Conservation (phyloP, 441 rosid species). For the Lagerstroemia fauriei region DNA sequence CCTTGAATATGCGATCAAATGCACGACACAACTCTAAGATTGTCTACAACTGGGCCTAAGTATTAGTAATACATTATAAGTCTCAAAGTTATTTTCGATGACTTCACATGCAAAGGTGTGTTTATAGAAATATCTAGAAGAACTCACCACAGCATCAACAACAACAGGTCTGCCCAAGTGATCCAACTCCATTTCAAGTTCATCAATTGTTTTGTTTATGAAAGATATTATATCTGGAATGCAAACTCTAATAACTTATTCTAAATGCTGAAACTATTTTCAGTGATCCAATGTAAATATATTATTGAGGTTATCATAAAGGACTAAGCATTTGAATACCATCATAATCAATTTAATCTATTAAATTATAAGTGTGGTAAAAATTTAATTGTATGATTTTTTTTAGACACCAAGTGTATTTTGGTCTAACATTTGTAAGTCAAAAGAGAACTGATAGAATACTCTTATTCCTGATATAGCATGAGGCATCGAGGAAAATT, state of each 20-base stretch:
- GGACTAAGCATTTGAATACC: not conserved
- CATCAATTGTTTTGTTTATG: constrained; percentile 27
- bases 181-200: constrained; percentile 28
- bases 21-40: constrained; percentile 28
- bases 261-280: constrained; percentile 19
- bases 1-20: constrained; percentile 23
- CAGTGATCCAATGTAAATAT: not conserved
- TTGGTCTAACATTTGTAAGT: no score
- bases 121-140: not conserved
- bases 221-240: constrained; percentile 21
- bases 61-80: not conserved
- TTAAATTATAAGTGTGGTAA: no score
- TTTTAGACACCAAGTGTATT: no score
- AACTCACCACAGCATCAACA: constrained; percentile 22
- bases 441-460: no score
- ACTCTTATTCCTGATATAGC: no score
- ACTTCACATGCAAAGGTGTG: not conserved
- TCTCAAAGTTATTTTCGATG: no score
- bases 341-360: no score
- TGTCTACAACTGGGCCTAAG: constrained; percentile 24
- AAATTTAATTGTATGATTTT: no score
- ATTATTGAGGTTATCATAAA: not conserved
- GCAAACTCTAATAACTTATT: constrained; percentile 18
- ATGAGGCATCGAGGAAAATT: no score
- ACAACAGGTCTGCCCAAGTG: constrained; percentile 18